These are phyloP conservation scores for Colletotrichum lindemuthianum DNA, from an alignment of 2,329 filamentous ascomycete genomes.

Conservation along the genomic window DNA sequence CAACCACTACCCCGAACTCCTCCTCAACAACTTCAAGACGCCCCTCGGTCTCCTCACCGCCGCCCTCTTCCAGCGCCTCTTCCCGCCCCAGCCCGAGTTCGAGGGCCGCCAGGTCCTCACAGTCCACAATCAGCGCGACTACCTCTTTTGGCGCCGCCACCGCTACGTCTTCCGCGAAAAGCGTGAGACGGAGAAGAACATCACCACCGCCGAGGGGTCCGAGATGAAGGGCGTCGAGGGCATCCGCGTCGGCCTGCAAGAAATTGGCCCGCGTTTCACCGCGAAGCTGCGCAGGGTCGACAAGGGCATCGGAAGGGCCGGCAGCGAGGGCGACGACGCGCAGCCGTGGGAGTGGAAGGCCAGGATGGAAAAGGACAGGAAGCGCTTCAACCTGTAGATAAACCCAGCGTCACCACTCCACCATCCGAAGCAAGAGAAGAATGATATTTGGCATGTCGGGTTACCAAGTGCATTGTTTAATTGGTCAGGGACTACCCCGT, in stretches of 20 bases:
- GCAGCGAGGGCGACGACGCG: constrained; percentile 75
- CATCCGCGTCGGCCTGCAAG: constrained; percentile 88
- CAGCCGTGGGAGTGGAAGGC: constrained; percentile 98
- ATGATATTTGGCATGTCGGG: background rate
- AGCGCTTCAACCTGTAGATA: constrained; percentile 87
- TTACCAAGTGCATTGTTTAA: constrained; percentile 11
- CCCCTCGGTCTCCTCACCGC: constrained; percentile 89
- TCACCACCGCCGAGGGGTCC: constrained; percentile 83
- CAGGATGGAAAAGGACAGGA: constrained; percentile 92
- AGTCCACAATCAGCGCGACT: constrained; percentile 94
- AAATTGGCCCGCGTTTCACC: constrained; percentile 73
- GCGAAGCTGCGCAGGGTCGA: constrained; percentile 92
- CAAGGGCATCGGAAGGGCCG: constrained; percentile 80
- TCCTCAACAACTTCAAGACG: constrained; percentile 95
- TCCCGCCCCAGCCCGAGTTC: constrained; percentile 82
- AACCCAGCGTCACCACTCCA: background rate
- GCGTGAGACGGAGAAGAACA: constrained; percentile 84
- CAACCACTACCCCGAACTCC: constrained; percentile 88
- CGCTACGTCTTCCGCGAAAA: constrained; percentile 95
- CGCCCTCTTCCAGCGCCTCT: constrained; percentile 79
- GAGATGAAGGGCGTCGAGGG: constrained; percentile 86
- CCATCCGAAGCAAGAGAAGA: background rate
- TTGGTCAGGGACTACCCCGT: constrained; percentile 20
- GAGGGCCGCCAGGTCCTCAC: constrained; percentile 90
- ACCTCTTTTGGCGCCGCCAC: constrained; percentile 91